These are phyloP conservation scores for Trichoderma aggressivum DNA, from an alignment of 2,329 filamentous ascomycete genomes.

Conservation along the genomic window DNA sequence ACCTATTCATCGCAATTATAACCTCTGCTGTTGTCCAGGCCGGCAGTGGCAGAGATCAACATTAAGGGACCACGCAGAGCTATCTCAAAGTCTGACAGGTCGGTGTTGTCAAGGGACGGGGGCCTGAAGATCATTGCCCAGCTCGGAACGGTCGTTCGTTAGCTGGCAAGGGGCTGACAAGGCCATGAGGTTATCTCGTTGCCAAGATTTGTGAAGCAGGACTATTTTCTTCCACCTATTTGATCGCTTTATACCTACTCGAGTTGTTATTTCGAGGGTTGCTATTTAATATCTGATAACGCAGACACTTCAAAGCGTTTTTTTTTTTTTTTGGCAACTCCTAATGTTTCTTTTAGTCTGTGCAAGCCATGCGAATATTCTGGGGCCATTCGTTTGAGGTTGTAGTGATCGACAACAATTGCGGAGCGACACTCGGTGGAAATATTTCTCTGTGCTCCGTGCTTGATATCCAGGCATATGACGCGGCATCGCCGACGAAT, in stretches of 20 bases:
- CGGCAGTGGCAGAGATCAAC: neutral
- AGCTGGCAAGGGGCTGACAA: neutral
- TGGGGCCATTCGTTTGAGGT: neutral
- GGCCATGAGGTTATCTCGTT: neutral
- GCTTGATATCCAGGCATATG: neutral
- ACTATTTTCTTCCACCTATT: neutral
- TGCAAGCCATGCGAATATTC: neutral
- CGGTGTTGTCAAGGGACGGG: neutral
- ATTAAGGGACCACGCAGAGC: neutral
- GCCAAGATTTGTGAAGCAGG: neutral
- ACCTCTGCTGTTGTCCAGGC: neutral
- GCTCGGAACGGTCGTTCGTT: neutral
- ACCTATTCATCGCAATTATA: neutral
- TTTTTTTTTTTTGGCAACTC: neutral
- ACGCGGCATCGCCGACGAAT: neutral
- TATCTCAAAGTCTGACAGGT: conserved; percentile 1
- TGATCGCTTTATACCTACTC: neutral
- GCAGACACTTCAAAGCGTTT: neutral
- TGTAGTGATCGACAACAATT: conserved; percentile 7
- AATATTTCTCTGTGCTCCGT: neutral
- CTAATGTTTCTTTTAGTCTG: neutral
- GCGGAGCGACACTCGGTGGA: neutral
- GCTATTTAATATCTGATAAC: neutral
- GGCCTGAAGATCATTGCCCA: conserved; percentile 6
- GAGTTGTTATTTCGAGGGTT: neutral